Percentiles rank a stretch among this genome's conserved stretches.
Conservation (phyloP, 1,139 yeast species). For the Hemisphaericaspora xylanilytica region DNA sequence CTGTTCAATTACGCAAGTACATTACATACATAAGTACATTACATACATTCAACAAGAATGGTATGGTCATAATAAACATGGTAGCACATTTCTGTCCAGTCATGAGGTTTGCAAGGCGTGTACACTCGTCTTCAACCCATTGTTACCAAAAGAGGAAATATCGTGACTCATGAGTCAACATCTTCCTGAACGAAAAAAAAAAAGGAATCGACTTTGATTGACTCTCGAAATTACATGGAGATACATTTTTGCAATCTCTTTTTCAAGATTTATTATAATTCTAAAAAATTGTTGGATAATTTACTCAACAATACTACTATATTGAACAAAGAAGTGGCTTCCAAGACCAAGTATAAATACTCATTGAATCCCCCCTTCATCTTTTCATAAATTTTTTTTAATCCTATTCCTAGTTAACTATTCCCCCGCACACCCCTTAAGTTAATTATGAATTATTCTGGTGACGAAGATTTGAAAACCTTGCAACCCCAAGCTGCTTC, state of each 20-base stretch:
- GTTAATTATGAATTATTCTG: no score
- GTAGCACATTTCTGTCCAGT: no score
- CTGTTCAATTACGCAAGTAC: no score
- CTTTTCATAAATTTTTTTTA: not conserved
- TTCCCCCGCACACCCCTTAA: no score
- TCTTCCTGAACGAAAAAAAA: not conserved
- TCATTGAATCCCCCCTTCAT: not conserved
- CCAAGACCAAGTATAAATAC: conserved; percentile 1
- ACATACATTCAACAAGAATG: no score
- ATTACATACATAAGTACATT: no score
- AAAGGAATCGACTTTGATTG: not conserved
- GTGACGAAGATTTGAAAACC: not conserved
- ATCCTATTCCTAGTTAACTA: not conserved
- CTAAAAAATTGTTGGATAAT: not conserved
- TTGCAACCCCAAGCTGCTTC: not conserved
- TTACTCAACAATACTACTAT: not conserved
- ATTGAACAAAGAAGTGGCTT: no score
- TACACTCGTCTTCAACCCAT: no score
- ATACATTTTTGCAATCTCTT: conserved; percentile 3
- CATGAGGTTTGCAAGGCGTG: no score
- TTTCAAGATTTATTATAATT: not conserved
- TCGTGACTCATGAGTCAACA: conserved; percentile 1
- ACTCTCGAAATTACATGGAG: no score
- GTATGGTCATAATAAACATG: no score
- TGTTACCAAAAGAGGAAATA: not conserved